Conservation (phyloP, 2,329 filamentous ascomycete species). For the Apiospora marii region DNA sequence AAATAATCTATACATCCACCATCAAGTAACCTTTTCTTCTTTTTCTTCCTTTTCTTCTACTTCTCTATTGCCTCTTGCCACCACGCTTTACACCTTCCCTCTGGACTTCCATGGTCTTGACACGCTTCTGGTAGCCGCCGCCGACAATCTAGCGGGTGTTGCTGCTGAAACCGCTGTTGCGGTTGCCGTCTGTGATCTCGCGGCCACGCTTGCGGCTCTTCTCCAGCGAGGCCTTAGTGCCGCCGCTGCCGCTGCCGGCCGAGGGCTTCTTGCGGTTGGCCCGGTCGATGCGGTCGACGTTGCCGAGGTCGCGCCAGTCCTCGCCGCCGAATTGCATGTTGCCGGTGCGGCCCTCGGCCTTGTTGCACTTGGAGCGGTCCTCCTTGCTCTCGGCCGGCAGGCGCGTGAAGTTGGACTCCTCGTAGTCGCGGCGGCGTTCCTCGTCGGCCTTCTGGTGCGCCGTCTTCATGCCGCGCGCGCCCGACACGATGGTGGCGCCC, state of each 20-base stretch:
- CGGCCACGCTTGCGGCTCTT: slow-evolving; percentile 84
- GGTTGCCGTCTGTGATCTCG: slow-evolving; percentile 73
- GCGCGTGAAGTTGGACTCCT: slow-evolving; percentile 91
- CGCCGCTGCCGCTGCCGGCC: slow-evolving; percentile 61
- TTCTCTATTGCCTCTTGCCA: too few relatives aligned
- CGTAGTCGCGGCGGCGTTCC: slow-evolving; percentile 82
- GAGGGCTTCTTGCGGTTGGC: slow-evolving; percentile 76
- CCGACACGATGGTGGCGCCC: slow-evolving; percentile 83
- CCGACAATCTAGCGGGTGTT: slow-evolving; percentile 65
- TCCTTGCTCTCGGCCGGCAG: slow-evolving; percentile 89
- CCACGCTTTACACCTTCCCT: slow-evolving; percentile 46
- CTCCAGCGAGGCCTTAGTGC: slow-evolving; percentile 72
- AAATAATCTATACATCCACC: too few relatives aligned
- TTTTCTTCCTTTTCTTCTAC: too few relatives aligned
- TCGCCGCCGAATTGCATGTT: slow-evolving; percentile 85
- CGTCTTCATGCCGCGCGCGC: slow-evolving; percentile 82
- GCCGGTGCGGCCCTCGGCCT: slow-evolving; percentile 56
- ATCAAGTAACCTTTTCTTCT: too few relatives aligned
- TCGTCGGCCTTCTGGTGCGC: slow-evolving; percentile 79
- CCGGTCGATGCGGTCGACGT: slow-evolving; percentile 84
- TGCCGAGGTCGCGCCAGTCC: slow-evolving; percentile 87
- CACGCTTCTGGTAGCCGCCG: slow-evolving; percentile 75
- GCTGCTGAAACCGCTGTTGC: slow-evolving; percentile 64
- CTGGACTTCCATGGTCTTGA: slow-evolving; percentile 57
- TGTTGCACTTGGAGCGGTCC: slow-evolving; percentile 72